Evolutionary conservation across 345 rosid species (phyloP), one percentile per base, ranked within the genome.

Genomic region (Eucalyptus guilfoylei): DNA sequence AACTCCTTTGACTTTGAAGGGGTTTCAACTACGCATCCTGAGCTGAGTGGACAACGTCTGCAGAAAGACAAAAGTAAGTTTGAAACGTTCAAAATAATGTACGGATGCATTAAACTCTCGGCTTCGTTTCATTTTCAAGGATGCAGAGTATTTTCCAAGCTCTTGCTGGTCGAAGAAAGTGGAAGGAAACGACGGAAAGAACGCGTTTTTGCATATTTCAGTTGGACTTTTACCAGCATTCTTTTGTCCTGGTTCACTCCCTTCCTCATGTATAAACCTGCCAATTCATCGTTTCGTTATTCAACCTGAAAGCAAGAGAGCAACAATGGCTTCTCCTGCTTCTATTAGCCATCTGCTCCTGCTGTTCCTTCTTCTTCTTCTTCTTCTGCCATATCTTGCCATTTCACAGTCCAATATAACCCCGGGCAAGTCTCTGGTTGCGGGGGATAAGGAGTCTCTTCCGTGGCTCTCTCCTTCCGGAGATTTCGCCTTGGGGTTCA

Each of bases 401-500:
- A 60, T 44, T 30, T 60, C 89, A 9, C 87, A 85, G 60, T n/a
- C 89, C 50, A 85, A 85, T 80, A 83, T 85, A 85, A 11, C 72
- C 40, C 16, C 49, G 21, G 89, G 83, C 67, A 5, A 49, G 19
- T 44, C 30, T 62, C 49, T 88, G 40, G 45, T 85, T 32, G 89
- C 89, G 28, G 89, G 89, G 21, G 87, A 88, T 60, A 45, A 49
- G 10, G n/a, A 80, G 32, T 34, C 89, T 45, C 4, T 88, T 44
- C 81, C 88, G 45, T 91, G 91, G 91, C 85, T 87, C 19, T 92
- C 92, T 50, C 88, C 92, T 76, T 90, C 92, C 6, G 80, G 87
- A 24, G 92, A 91, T 14, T 92, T 91, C 17, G 94, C 91, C 26
- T 92, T 91, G 44, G 92, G 92, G 52, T 91, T 92, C 62, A 87